phyloP scores from a whole-genome alignment of 306 rosid genomes.

The Cucurbita pepo region DNA sequence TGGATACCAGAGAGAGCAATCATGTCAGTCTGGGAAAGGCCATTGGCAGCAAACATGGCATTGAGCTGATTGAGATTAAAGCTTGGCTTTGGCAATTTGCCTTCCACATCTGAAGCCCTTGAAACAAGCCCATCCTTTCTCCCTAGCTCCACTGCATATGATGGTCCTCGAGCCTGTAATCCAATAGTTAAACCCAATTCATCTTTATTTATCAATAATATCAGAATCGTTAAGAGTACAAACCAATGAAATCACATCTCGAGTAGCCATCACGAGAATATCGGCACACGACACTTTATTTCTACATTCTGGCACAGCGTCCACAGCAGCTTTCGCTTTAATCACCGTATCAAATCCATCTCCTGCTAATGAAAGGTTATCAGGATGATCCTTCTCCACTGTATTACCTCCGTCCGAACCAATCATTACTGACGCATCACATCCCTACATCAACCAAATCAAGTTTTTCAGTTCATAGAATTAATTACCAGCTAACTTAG shows the following conservation, averaged over 20 bases:
- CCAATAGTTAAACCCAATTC: too few relatives aligned
- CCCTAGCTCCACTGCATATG: slow-evolving; percentile 47
- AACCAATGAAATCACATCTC: slow-evolving; percentile 51
- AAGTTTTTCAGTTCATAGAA: too few relatives aligned
- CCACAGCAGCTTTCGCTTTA: slow-evolving; percentile 50
- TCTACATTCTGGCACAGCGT: slow-evolving; percentile 33
- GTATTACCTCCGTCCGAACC: slow-evolving; percentile 22
- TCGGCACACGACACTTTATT: slow-evolving; percentile 66
- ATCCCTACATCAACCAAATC: slow-evolving; percentile 21
- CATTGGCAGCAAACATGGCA: slow-evolving; percentile 33
- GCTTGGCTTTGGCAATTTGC: slow-evolving; percentile 38
- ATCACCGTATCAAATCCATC: slow-evolving; percentile 62
- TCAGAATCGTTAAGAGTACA: background rate
- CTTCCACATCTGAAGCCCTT: slow-evolving; percentile 36
- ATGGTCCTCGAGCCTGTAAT: slow-evolving; percentile 46
- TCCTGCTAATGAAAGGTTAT: slow-evolving; percentile 56
- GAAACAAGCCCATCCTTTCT: slow-evolving; percentile 52
- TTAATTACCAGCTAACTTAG: too few relatives aligned
- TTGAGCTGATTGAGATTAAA: slow-evolving; percentile 48
- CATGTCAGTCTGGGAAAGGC: slow-evolving; percentile 52
- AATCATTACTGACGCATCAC: slow-evolving; percentile 47
- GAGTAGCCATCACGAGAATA: slow-evolving; percentile 56
- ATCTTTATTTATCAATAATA: too few relatives aligned
- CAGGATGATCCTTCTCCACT: slow-evolving; percentile 59
- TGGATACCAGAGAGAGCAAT: slow-evolving; percentile 47